These are phyloP conservation scores for Aphanomyces astaci DNA, from an alignment of 352 stramenopile genomes.

Conservation along the genomic window DNA sequence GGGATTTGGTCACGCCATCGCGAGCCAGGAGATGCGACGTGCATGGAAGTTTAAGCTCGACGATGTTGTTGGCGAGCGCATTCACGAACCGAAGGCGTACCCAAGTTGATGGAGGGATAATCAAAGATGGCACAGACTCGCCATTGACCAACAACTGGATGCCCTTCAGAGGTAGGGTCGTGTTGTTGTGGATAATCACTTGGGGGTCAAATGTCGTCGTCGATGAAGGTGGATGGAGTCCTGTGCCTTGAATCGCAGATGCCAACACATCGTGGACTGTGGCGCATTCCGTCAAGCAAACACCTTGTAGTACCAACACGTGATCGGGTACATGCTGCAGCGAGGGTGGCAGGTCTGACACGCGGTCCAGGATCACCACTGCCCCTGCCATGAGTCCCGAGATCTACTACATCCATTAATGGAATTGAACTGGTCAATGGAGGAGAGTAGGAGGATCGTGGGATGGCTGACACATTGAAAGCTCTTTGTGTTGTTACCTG, in stretches of 20 bases:
- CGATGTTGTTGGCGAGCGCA: constrained; percentile 74
- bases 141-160: constrained; percentile 67
- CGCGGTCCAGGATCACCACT: constrained; percentile 55
- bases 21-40: constrained; percentile 51
- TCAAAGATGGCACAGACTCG: constrained; percentile 52
- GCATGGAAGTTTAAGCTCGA: constrained; percentile 50
- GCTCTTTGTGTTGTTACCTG: no score
- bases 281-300: constrained; percentile 64
- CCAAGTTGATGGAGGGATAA: constrained; percentile 43
- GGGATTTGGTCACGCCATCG: constrained; percentile 57
- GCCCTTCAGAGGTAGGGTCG: constrained; percentile 20
- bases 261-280: constrained; percentile 49
- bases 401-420: constrained; percentile 18
- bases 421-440: no score
- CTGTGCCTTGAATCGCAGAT: constrained; percentile 38
- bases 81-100: constrained; percentile 68
- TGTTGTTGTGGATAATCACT: no score
- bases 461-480: no score
- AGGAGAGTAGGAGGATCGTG: no score
- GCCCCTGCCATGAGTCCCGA: constrained; percentile 64
- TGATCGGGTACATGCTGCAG: constrained; percentile 54
- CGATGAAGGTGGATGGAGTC: no score
- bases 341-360: constrained; percentile 39
- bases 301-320: constrained; percentile 54
- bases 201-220: not conserved